Percentiles rank a stretch among this genome's conserved stretches.
These are phyloP conservation scores for Fagopyrum tataricum DNA, from an alignment of 148 eudicot species.

Conservation along the genomic window DNA sequence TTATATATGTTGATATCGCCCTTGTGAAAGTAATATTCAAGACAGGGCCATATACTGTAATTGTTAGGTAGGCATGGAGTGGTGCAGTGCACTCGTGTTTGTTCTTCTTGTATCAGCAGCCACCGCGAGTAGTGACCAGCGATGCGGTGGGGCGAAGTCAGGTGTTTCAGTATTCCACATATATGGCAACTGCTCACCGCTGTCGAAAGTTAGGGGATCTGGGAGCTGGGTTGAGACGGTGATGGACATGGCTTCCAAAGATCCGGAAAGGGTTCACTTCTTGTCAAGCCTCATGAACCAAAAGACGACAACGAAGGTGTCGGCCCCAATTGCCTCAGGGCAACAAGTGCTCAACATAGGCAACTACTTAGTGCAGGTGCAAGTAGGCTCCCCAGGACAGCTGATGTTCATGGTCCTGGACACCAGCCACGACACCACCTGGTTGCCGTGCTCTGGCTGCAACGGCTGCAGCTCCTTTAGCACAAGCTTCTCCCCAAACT, in stretches of 20 bases:
- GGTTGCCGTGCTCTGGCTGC: slow-evolving; percentile 71
- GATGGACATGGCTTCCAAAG: slow-evolving; percentile 72
- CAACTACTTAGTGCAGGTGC: slow-evolving; percentile 65
- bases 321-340: slow-evolving; percentile 71
- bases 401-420: slow-evolving; percentile 85
- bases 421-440: slow-evolving; percentile 58
- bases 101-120: slow-evolving; percentile 29
- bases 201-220: slow-evolving; percentile 31
- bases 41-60: background rate
- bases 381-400: slow-evolving; percentile 76
- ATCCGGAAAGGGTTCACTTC: slow-evolving; percentile 51
- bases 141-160: slow-evolving; percentile 26
- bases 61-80: slow-evolving; percentile 23
- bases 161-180: slow-evolving; percentile 65
- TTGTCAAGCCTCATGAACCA: slow-evolving; percentile 36
- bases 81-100: slow-evolving; percentile 29
- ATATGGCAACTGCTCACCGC: slow-evolving; percentile 77
- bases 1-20: background rate
- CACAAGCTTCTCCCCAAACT: slow-evolving; percentile 55
- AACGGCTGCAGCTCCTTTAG: too few relatives aligned
- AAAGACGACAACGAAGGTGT: slow-evolving; percentile 5
- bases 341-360: slow-evolving; percentile 64
- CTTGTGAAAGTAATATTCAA: background rate
- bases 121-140: background rate
- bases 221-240: slow-evolving; percentile 51